Evolutionary conservation across 345 rosid genomes (phyloP), one percentile per base, ranked within the genome.

Genomic region (Arabis hirsuta): DNA sequence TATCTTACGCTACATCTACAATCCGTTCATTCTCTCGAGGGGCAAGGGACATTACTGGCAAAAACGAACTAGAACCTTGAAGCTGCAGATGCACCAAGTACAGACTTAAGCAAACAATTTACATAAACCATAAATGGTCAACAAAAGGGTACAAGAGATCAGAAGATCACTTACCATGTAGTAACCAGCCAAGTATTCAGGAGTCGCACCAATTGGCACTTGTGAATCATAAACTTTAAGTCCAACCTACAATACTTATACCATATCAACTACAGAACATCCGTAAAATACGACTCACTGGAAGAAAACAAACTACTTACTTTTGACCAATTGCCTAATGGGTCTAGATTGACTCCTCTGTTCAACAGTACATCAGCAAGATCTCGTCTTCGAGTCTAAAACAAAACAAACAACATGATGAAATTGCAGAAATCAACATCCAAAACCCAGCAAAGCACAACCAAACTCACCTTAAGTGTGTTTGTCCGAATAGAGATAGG

Each of bases 41-140:
- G 52, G 98, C 99, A 80, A 95, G 98, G 72, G 97, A 96, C 99
- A 95, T 91, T 65, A 95, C 96, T 31, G 98, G 96, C 86, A 95
- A 79, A 81, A 95, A 90, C 1, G 98, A 95, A 81, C 96, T 95
- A 32, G 99, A 93, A 76, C 98, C 86, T 87, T 95, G 99, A 67
- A 88, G 83, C 99, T 95, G 85, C 36, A 19, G 67, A 66, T 27
- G 53, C 62, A 60, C 31, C 58, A 72, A 52, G 11, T 12, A 45
- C 22, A 76, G 22, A 12, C n/a, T 53, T 70, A 32, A 60, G 43
- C 4, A 62, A 34, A 65, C 32, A 51, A 48, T 32, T 38, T 71
- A 59, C 43, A 57, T 6, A 19, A 54, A 36, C 16, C 31, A 69
- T 36, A 63, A 16, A 59, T 43, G 24, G 57, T 16, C 44, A 53